Evolutionary conservation across 1,284 basidiomycete genomes (phyloP).

Genomic region (Cutaneotrichosporon curvatum): DNA sequence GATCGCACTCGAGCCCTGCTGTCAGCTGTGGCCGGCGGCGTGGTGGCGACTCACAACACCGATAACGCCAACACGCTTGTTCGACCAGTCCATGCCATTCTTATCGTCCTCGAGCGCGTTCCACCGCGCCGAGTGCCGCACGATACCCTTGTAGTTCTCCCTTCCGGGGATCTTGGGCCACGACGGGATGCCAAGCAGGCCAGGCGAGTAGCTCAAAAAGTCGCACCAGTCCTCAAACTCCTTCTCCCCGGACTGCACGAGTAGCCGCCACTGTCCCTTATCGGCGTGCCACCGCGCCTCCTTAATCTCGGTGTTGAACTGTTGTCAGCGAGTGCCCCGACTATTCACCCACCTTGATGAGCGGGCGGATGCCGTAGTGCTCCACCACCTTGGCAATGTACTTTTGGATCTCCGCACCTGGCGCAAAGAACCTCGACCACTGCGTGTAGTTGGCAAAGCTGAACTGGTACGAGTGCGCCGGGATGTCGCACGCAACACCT

Average conservation of each 20-base stretch:
- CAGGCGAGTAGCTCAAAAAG: constrained; percentile 33
- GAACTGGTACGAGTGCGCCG: constrained; percentile 26
- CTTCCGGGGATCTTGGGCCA: constrained; percentile 29
- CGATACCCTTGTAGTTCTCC: constrained; percentile 24
- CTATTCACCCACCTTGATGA: constrained; percentile 20
- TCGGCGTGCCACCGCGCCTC: constrained; percentile 22
- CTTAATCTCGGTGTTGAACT: constrained; percentile 23
- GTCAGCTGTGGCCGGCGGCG: background rate
- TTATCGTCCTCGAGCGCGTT: constrained; percentile 12
- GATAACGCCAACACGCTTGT: constrained; percentile 13
- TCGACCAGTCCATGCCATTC: constrained; percentile 16
- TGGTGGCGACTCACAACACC: constrained; percentile 14
- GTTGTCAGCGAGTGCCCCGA: constrained; percentile 1
- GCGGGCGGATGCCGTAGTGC: constrained; percentile 19
- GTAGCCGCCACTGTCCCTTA: constrained; percentile 23
- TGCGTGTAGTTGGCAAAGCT: constrained; percentile 19
- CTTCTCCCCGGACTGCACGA: constrained; percentile 8
- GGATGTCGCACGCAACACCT: constrained; percentile 30
- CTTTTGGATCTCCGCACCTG: constrained; percentile 23
- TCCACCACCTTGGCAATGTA: constrained; percentile 26
- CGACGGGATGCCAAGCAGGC: constrained; percentile 23
- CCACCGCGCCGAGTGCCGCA: constrained; percentile 28
- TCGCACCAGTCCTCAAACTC: constrained; percentile 22
- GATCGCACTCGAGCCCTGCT: constrained; percentile 15
- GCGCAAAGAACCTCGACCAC: constrained; percentile 26